phyloP scores from a whole-genome alignment of 192 early-diverging fungal genomes.

The Backusella tarrabulga region DNA sequence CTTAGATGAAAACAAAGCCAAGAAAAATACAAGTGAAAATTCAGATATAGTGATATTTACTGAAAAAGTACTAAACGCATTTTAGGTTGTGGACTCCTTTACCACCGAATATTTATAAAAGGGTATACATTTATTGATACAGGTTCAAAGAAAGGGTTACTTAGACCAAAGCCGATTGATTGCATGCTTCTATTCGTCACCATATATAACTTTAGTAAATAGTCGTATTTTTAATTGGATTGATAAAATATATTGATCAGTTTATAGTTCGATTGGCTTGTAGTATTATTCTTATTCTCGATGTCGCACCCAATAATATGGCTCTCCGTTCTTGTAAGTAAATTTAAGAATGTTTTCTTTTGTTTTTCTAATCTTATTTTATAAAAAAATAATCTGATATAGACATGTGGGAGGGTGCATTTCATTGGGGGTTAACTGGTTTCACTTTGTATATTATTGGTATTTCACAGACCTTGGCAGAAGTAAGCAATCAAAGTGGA shows the following conservation, averaged over 20 bases:
- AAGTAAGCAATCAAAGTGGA: slow-evolving; percentile 2
- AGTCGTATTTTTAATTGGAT: slow-evolving; percentile 11
- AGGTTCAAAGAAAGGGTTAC: neutral
- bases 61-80: too few relatives aligned
- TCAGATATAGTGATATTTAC: too few relatives aligned
- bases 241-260: neutral
- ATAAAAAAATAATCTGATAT: neutral
- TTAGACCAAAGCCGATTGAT: neutral
- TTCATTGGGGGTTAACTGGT: slow-evolving; percentile 23
- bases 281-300: slow-evolving; percentile 18
- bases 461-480: slow-evolving; percentile 30
- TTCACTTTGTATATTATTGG: slow-evolving; percentile 25
- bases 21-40: too few relatives aligned
- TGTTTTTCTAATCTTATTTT: too few relatives aligned
- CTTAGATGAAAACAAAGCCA: neutral
- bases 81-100: slow-evolving; percentile 6
- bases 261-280: slow-evolving; percentile 18
- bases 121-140: neutral
- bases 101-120: slow-evolving; percentile 6
- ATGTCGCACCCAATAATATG: slow-evolving; percentile 19
- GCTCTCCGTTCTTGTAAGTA: slow-evolving; percentile 22
- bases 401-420: slow-evolving; percentile 27
- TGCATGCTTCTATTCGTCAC: neutral
- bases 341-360: neutral
- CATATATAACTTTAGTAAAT: neutral